These are phyloP conservation scores for Linnemannia elongata DNA, from an alignment of 192 early-diverging fungal species.

Conservation along the genomic window DNA sequence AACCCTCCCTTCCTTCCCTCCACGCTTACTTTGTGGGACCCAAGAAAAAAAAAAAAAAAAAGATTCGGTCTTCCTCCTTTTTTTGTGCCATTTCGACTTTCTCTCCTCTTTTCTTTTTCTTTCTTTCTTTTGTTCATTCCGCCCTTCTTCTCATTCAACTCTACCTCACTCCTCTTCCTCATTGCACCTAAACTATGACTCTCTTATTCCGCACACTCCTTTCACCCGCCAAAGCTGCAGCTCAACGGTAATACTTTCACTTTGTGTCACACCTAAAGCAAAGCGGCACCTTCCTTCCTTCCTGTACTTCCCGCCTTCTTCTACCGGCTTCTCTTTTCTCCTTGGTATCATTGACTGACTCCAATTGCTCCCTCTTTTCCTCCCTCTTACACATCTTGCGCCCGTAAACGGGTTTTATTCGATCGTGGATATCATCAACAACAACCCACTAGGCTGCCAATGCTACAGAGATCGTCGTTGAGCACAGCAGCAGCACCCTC, in stretches of 20 bases:
- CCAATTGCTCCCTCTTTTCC: neutral
- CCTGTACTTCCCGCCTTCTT: neutral
- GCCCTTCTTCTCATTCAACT: too few relatives aligned
- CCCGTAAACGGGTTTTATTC: neutral
- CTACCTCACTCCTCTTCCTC: neutral
- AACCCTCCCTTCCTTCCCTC: neutral
- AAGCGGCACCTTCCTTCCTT: neutral
- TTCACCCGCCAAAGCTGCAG: slow-evolving; percentile 26
- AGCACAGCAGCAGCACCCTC: neutral
- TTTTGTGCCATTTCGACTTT: neutral
- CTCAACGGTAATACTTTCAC: slow-evolving; percentile 13
- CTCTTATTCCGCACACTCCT: slow-evolving; percentile 21
- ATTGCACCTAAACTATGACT: neutral
- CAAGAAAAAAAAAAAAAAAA: too few relatives aligned
- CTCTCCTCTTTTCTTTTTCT: neutral
- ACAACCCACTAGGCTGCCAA: neutral
- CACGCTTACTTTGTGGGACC: neutral
- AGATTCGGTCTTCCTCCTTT: neutral
- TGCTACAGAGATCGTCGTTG: neutral
- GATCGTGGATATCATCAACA: neutral
- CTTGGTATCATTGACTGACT: neutral
- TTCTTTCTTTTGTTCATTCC: neutral
- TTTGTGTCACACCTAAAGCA: neutral
- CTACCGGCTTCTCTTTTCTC: neutral
- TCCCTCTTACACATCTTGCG: neutral